Conservation (phyloP, 1,139 yeast species). For the Pichia sp. region DNA sequence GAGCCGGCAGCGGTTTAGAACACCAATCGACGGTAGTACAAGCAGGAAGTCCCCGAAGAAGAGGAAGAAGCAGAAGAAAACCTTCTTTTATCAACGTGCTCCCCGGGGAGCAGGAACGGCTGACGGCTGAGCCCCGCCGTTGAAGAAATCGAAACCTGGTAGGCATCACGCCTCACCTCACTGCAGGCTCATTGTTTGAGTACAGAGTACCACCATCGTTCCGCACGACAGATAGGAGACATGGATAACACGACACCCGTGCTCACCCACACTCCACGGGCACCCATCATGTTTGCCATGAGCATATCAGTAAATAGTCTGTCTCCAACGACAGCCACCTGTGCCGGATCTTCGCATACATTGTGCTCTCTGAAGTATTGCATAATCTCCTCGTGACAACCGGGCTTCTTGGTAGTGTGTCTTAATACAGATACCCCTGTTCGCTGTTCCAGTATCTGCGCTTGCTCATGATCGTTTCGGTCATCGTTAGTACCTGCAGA, state of each 20-base stretch:
- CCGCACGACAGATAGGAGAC: constrained; percentile 45
- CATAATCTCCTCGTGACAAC: constrained; percentile 68
- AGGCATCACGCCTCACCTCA: neutral
- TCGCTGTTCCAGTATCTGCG: constrained; percentile 50
- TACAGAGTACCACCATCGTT: constrained; percentile 35
- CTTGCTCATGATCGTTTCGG: constrained; percentile 46
- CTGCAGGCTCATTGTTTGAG: constrained; percentile 1
- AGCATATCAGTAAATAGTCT: constrained; percentile 83
- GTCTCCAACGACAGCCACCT: constrained; percentile 86
- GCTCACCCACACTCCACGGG: constrained; percentile 76
- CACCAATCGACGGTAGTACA: too few species aligned
- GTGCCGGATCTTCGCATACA: constrained; percentile 43
- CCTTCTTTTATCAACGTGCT: too few species aligned
- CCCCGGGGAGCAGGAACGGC: neutral
- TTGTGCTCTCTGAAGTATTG: constrained; percentile 45
- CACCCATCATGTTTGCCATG: constrained; percentile 93
- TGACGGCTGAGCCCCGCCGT: neutral
- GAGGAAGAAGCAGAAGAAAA: too few species aligned
- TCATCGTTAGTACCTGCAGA: constrained; percentile 92
- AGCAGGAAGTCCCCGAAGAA: too few species aligned
- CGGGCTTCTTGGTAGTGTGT: constrained; percentile 84
- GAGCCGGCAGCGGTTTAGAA: too few species aligned
- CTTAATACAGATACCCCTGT: constrained; percentile 75
- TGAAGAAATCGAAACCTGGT: neutral
- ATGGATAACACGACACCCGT: constrained; percentile 63